These are phyloP conservation scores for Backusella mclennaniae DNA, from an alignment of 192 early-diverging fungal genomes.

Conservation along the genomic window DNA sequence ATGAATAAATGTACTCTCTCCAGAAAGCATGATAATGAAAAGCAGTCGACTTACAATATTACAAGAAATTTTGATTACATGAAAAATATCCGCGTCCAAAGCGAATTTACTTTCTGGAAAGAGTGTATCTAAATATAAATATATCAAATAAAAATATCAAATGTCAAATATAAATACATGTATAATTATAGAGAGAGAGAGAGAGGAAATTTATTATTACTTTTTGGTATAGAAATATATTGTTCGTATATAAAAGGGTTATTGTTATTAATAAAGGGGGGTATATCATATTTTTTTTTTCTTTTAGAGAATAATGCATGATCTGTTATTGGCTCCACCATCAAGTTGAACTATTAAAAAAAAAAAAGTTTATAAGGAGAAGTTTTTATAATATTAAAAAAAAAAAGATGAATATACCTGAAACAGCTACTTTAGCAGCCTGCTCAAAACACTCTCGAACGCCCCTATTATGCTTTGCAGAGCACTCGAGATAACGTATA, in stretches of 20 bases:
- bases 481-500: constrained; percentile 33
- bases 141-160: neutral
- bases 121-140: neutral
- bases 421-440: constrained; percentile 28
- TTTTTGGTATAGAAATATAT: neutral
- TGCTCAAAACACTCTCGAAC: constrained; percentile 35
- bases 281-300: neutral
- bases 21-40: too few species aligned
- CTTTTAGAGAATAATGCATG: constrained; percentile 8
- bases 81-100: too few species aligned
- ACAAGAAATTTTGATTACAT: too few species aligned
- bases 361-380: neutral
- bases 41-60: too few species aligned
- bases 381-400: neutral
- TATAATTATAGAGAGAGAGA: neutral
- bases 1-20: neutral
- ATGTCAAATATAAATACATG: neutral
- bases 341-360: neutral
- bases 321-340: neutral
- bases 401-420: constrained; percentile 6
- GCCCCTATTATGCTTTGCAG: constrained; percentile 35
- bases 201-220: neutral
- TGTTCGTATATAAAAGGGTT: neutral
- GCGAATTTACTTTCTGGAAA: too few species aligned
- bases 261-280: neutral